These are phyloP conservation scores for Pestalotiopsis sp. DNA, from an alignment of 2,329 filamentous ascomycete species.

Conservation along the genomic window DNA sequence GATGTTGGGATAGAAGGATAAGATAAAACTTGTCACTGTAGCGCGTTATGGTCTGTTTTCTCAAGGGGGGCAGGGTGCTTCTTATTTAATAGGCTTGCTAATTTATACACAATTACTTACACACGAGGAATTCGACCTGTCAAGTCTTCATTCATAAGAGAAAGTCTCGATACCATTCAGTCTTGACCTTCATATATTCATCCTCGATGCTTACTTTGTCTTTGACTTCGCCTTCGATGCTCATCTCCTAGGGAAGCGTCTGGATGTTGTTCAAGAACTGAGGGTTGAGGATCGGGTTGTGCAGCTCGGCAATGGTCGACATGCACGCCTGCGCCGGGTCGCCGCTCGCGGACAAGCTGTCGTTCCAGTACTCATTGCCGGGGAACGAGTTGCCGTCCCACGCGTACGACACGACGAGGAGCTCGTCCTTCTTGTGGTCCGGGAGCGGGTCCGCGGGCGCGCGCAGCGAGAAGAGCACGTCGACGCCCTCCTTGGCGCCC, in stretches of 20 bases:
- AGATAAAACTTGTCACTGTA: not conserved
- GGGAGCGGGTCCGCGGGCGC: slow-evolving; percentile 26
- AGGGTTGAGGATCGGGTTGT: slow-evolving; percentile 33
- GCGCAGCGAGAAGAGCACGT: slow-evolving; percentile 23
- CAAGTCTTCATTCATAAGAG: not conserved
- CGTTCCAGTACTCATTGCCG: slow-evolving; percentile 34
- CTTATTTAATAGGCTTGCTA: not conserved
- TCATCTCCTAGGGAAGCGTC: slow-evolving; percentile 9
- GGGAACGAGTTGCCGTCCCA: slow-evolving; percentile 35
- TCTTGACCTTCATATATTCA: too few relatives aligned
- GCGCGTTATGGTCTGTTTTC: not conserved
- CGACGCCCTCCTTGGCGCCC: slow-evolving; percentile 12
- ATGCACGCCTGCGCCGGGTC: slow-evolving; percentile 35
- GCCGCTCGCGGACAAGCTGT: slow-evolving; percentile 22
- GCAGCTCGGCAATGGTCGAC: slow-evolving; percentile 33
- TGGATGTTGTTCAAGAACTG: slow-evolving; percentile 24
- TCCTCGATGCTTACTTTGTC: too few relatives aligned
- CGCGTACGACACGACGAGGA: slow-evolving; percentile 33
- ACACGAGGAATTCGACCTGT: not conserved
- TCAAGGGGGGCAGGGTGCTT: not conserved
- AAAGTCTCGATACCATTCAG: too few relatives aligned
- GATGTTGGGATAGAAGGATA: not conserved
- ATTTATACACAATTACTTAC: not conserved
- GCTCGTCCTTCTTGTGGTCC: slow-evolving; percentile 15
- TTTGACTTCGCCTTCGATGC: not conserved